phyloP scores from a whole-genome alignment of 805 yeast genomes.

The Wickerhamiella brachini region DNA sequence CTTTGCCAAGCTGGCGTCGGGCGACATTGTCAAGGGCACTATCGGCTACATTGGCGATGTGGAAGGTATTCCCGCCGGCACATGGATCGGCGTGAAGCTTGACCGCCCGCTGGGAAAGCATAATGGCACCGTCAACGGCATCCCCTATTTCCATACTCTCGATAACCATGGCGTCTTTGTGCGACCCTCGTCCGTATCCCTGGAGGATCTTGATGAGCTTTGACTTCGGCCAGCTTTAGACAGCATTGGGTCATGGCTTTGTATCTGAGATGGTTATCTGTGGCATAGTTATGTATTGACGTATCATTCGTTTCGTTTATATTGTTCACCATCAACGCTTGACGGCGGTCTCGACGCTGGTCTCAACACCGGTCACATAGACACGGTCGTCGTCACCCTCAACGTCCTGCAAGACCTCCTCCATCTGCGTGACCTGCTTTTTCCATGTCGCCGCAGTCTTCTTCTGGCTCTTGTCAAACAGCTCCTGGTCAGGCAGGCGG shows the following conservation, averaged over 20 bases:
- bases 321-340: slow-evolving; percentile 1
- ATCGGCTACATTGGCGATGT: slow-evolving; percentile 59
- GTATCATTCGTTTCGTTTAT: too few species aligned
- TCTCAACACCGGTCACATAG: slow-evolving; percentile 25
- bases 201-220: slow-evolving; percentile 29
- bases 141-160: slow-evolving; percentile 41
- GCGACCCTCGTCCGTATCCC: slow-evolving; percentile 48
- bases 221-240: slow-evolving; percentile 5
- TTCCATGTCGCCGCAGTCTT: slow-evolving; percentile 51
- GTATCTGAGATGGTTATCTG: too few species aligned
- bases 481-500: slow-evolving; percentile 78
- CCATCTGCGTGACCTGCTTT: slow-evolving; percentile 60
- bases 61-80: slow-evolving; percentile 31
- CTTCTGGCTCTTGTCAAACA: slow-evolving; percentile 53
- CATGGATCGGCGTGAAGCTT: slow-evolving; percentile 77
- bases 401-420: slow-evolving; percentile 58
- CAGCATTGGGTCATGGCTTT: too few species aligned
- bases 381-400: slow-evolving; percentile 74
- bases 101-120: slow-evolving; percentile 83
- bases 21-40: slow-evolving; percentile 50
- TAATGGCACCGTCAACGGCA: slow-evolving; percentile 59
- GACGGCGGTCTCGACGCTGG: not conserved
- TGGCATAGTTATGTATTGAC: too few species aligned
- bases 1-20: slow-evolving; percentile 17
- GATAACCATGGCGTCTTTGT: slow-evolving; percentile 64